A percentile compares a stretch with the other conserved stretches of the same genome.
Evolutionary conservation across 257 asterid species (phyloP).

Genomic region (Solanum corneliomulleri): DNA sequence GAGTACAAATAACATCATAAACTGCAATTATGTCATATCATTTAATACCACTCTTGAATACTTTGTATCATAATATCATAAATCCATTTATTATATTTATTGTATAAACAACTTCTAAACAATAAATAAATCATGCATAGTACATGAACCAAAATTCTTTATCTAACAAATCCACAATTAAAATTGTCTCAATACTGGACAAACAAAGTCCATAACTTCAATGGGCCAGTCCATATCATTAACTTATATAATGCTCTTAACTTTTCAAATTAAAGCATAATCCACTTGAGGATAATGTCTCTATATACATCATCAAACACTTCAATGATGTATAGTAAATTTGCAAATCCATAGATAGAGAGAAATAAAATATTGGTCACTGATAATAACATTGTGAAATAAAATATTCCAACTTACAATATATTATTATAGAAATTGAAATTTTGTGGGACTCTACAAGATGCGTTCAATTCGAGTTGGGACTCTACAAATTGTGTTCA

Average conservation of each 20-base stretch:
- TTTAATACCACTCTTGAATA: no score
- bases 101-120: background rate
- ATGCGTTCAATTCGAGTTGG: no score
- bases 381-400: no score
- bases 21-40: no score
- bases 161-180: background rate
- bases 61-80: no score
- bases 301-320: background rate
- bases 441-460: no score
- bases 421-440: no score
- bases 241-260: background rate
- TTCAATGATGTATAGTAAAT: background rate
- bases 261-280: background rate
- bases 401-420: no score
- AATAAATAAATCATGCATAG: background rate
- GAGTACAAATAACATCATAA: no score
- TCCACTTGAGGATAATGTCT: background rate
- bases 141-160: background rate
- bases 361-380: no score
- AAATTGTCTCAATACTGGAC: background rate
- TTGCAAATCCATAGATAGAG: no score
- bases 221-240: slow-evolving; percentile 1
- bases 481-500: no score
- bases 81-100: background rate
- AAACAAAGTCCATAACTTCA: background rate